These are phyloP conservation scores for Zancudomyces culisetae DNA, from an alignment of 371 early-diverging fungal species.

Conservation along the genomic window DNA sequence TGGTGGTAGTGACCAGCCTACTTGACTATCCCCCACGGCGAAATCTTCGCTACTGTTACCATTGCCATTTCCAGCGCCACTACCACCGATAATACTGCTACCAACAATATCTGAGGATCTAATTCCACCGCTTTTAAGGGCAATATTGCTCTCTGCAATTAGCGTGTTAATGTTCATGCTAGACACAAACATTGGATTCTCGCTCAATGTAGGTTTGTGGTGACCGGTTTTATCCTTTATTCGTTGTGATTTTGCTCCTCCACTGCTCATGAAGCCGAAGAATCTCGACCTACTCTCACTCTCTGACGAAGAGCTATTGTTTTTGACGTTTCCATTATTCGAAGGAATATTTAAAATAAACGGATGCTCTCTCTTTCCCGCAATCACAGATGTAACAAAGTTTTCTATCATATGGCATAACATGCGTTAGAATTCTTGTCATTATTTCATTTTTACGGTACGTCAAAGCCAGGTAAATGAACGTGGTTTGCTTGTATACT, in stretches of 20 bases:
- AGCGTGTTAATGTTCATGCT: neutral
- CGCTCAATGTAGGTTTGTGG: neutral
- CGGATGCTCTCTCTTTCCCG: neutral
- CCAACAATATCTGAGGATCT: too few species aligned
- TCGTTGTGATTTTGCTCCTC: neutral
- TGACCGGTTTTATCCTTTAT: neutral
- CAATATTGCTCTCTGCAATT: neutral
- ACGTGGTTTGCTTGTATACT: too few species aligned
- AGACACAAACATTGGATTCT: slow-evolving; percentile 2
- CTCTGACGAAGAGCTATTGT: too few species aligned
- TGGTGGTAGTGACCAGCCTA: too few species aligned
- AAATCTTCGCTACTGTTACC: too few species aligned
- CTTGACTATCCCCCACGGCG: too few species aligned
- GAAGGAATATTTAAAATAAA: slow-evolving; percentile 1
- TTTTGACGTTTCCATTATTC: neutral
- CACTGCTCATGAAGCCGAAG: neutral
- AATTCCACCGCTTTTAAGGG: neutral
- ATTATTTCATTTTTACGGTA: too few species aligned
- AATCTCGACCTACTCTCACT: neutral
- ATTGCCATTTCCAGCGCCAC: too few species aligned
- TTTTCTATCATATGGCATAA: neutral
- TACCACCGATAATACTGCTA: too few species aligned
- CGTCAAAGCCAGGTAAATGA: too few species aligned
- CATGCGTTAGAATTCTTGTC: neutral
- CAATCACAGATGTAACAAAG: neutral